Percentiles rank a stretch among this genome's conserved stretches.
phyloP scores from a whole-genome alignment of 371 early-diverging fungal species.

The Apophysomyces variabilis region DNA sequence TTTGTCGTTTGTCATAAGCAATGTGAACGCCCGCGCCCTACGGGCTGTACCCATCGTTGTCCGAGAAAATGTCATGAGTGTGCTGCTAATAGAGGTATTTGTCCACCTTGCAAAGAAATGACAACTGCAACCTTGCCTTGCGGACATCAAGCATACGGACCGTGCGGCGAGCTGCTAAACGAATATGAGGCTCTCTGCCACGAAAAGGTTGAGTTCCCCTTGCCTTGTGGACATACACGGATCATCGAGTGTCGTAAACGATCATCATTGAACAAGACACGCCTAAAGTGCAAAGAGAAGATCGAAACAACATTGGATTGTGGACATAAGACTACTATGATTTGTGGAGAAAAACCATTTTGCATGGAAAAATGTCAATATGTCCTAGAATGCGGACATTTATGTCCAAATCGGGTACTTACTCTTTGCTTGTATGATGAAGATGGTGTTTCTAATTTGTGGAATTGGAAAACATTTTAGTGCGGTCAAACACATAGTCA shows the following conservation, averaged over 20 bases:
- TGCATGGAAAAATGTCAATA: slow-evolving; percentile 23
- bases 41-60: slow-evolving; percentile 39
- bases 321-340: slow-evolving; percentile 19
- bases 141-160: slow-evolving; percentile 23
- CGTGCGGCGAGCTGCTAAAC: slow-evolving; percentile 17
- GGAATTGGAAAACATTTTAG: slow-evolving; percentile 9
- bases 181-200: slow-evolving; percentile 1
- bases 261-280: background rate
- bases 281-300: slow-evolving; percentile 11
- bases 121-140: slow-evolving; percentile 20
- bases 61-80: slow-evolving; percentile 39
- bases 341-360: slow-evolving; percentile 20
- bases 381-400: slow-evolving; percentile 38
- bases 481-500: slow-evolving; percentile 44
- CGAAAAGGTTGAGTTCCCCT: slow-evolving; percentile 12
- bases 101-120: slow-evolving; percentile 38
- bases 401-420: slow-evolving; percentile 21
- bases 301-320: slow-evolving; percentile 15
- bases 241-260: slow-evolving; percentile 19
- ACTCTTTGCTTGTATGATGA: too few relatives aligned
- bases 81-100: slow-evolving; percentile 17
- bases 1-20: slow-evolving; percentile 27
- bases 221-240: slow-evolving; percentile 34
- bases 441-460: too few relatives aligned
- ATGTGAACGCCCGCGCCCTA: slow-evolving; percentile 35